A percentile compares a stretch with the other conserved stretches of the same genome.
Conservation (phyloP, 768 basidiomycete species). For the Auriscalpium orientale region DNA sequence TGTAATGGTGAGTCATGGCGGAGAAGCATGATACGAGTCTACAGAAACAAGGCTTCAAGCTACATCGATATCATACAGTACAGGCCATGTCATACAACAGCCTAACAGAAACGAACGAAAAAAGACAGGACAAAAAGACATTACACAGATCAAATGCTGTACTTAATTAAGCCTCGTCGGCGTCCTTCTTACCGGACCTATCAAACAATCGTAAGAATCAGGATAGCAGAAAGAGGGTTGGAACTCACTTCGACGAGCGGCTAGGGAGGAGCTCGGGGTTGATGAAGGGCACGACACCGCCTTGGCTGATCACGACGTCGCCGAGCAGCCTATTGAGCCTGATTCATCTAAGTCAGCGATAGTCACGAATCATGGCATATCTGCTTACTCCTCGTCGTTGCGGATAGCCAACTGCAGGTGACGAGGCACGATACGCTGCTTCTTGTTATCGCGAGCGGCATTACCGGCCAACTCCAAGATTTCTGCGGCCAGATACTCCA, state of each 20-base stretch:
- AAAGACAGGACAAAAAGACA: no score
- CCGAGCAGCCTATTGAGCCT: conserved; percentile 67
- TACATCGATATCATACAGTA: no score
- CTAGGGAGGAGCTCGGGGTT: conserved; percentile 46
- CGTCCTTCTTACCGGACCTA: conserved; percentile 40
- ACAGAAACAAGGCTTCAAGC: no score
- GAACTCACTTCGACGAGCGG: conserved; percentile 30
- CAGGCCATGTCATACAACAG: no score
- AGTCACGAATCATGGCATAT: background rate
- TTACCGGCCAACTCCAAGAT: conserved; percentile 90
- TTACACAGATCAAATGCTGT: no score
- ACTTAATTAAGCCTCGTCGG: no score
- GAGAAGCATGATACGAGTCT: no score
- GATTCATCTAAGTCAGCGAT: background rate
- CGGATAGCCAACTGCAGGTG: conserved; percentile 90
- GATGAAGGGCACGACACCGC: conserved; percentile 88
- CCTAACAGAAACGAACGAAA: no score
- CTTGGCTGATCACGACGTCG: conserved; percentile 88
- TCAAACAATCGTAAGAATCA: background rate
- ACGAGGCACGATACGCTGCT: conserved; percentile 91
- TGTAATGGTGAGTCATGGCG: no score
- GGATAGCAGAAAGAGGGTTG: background rate
- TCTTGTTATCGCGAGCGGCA: conserved; percentile 78
- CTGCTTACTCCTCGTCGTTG: conserved; percentile 79
- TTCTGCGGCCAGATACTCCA: conserved; percentile 89